Evolutionary conservation across 73 alveolate species (phyloP), one percentile per base, ranked within the genome.

Genomic region (Symbiodinium natans): DNA sequence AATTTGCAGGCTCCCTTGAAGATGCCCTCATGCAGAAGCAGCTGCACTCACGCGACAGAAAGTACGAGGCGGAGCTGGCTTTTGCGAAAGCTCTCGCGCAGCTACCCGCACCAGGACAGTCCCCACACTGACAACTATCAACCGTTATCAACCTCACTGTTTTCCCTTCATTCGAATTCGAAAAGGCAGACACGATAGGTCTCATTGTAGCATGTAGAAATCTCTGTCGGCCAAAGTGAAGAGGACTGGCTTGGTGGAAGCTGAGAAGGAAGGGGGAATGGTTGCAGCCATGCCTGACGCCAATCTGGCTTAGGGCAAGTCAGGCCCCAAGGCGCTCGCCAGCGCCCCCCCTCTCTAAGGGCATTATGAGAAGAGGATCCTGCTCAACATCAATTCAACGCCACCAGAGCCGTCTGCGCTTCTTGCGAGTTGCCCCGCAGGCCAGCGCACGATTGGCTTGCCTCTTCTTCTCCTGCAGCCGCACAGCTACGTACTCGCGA

Each of bases 401-500:
- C 96, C 96, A 90, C 96, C 96, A 90, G 36, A 82, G 96, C 77
- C 96, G 96, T 83, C 96, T 83, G 75, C 96, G 96, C 63, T 90
- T 90, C 52, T 90, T 90, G 96, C 96, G 96, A 15, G 88, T 90
- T n/a, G 96, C 96, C 52, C 96, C 96, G 9, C 96, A 68, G 80
- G 96, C 96, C 36, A 90, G 42, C 80, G 96, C 96, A 33, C 96
- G 96, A 48, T 90, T 90, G 88, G 96, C 96, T 74, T 90, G 96
- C 77, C 96, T 39, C 96, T 90, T 90, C 87, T 90, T 90, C 96
- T 90, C 96, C 96, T 90, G 41, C 29, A 4, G 3, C 33, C 31
- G 8, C 5, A 19, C 77, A 59, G 7, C 82, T 25, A 10, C 33
- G 13, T 23, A 7, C 82, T 63, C 82, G 17, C 17, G 71, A 52